Evolutionary conservation across 1,284 basidiomycete species (phyloP), one percentile per base, ranked within the genome.

Genomic region (Pyrrhoderma lamaoense): DNA sequence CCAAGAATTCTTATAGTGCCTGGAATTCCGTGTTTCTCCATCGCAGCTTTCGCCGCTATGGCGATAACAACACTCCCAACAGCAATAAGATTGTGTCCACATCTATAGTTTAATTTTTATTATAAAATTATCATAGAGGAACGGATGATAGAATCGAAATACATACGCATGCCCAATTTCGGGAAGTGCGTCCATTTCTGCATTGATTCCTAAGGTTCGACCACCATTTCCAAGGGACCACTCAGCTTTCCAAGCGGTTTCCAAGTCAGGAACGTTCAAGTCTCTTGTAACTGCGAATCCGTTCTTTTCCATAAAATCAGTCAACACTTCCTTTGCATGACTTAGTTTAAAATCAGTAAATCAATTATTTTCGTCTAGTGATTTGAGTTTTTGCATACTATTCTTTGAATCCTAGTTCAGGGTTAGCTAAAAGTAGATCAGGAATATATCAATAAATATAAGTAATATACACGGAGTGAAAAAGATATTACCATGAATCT

Each of bases 31-130:
- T 69, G 65, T 49, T 64, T 61, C 50, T 64, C 62, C 57, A 76
- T 63, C 0, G 68, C 67, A 2, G 59, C 60, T 14, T 67, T 67
- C 16, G 68, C 59, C 0, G 65, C 67, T 16, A 77, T 55, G 0
- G 72, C 64, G 8, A 70, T 67, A 3, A 65, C 73, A 2, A 75
- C 63, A 8, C 74, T 74, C 8, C 65, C 62, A 37, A 76, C 72
- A 8, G 73, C 72, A 49, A 77, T 77, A 22, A 76, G 63, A 56
- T 74, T 75, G 57, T 76, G 71, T 2, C 72, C 74, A 52, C 74
- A 74, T 18, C 54, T 56, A 31, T 40, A 35, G 25, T 35, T 9
- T 47, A 8, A 31, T 19, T 27, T 16, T 22, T 18, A 37, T n/a
- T 13, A 39, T 25, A 2, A 37, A n/a, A 19, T 4, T 7, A 48